A percentile compares a stretch with the other conserved stretches of the same genome.
These are phyloP conservation scores for Termitomyces sp. DNA, from an alignment of 768 basidiomycete genomes.

Conservation along the genomic window DNA sequence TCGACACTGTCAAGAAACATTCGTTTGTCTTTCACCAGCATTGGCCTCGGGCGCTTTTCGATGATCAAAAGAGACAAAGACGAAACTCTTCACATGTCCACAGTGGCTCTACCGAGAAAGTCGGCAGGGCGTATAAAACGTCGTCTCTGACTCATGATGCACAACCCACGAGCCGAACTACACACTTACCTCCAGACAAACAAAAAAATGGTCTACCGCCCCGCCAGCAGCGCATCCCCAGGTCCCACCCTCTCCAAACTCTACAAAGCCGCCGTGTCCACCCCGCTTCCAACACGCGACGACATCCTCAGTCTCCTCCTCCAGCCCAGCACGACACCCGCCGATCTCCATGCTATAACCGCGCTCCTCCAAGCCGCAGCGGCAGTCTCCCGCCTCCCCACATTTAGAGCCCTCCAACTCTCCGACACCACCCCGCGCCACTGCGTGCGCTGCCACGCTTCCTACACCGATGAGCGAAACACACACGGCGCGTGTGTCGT, in stretches of 20 bases:
- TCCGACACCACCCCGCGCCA: slow-evolving; percentile 3
- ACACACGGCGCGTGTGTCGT: slow-evolving; percentile 4
- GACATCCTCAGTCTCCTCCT: slow-evolving; percentile 8
- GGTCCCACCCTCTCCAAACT: neutral
- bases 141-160: too few species aligned
- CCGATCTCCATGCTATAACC: slow-evolving; percentile 3
- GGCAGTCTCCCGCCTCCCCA: neutral
- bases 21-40: neutral
- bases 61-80: neutral
- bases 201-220: neutral
- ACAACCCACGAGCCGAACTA: neutral
- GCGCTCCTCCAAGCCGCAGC: slow-evolving; percentile 2
- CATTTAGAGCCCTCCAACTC: slow-evolving; percentile 2
- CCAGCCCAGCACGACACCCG: neutral
- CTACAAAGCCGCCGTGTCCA: slow-evolving; percentile 1
- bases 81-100: neutral
- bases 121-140: neutral
- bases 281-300: neutral
- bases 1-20: neutral
- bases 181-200: neutral
- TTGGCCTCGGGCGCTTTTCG: neutral
- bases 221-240: neutral
- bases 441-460: slow-evolving; percentile 11
- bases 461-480: slow-evolving; percentile 8
- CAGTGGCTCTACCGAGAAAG: neutral